Conservation (phyloP, 805 yeast genomes). For the Metschnikowia arizonensis region DNA sequence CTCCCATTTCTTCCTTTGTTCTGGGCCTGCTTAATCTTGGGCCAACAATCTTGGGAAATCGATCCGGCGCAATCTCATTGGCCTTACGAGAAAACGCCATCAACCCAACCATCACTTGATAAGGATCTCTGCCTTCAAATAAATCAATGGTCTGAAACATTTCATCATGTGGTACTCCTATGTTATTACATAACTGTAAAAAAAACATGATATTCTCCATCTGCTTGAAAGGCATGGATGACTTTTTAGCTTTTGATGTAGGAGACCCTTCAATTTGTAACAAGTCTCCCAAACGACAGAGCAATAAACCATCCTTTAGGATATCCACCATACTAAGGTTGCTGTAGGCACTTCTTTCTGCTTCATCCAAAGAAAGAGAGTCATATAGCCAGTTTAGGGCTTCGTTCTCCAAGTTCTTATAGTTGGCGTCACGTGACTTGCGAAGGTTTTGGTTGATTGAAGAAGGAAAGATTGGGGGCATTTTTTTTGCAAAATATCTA, state of each 20-base stretch:
- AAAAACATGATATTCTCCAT: conserved; percentile 85
- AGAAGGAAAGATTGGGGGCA: conserved; percentile 23
- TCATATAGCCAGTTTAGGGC: conserved; percentile 54
- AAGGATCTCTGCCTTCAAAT: conserved; percentile 70
- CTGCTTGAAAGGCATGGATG: conserved; percentile 67
- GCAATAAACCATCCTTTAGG: conserved; percentile 55
- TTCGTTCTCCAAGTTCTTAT: conserved; percentile 35
- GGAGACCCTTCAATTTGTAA: conserved; percentile 27
- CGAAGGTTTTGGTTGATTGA: conserved; percentile 62
- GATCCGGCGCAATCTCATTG: conserved; percentile 34
- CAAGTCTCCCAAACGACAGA: conserved; percentile 33
- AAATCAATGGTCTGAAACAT: conserved; percentile 75
- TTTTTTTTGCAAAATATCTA: not conserved
- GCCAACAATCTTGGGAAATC: conserved; percentile 31
- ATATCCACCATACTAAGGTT: conserved; percentile 39
- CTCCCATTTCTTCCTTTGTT: not conserved
- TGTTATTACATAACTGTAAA: conserved; percentile 52
- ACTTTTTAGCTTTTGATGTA: conserved; percentile 48
- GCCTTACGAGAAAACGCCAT: conserved; percentile 71
- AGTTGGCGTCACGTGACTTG: conserved; percentile 49
- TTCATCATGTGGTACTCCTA: conserved; percentile 79
- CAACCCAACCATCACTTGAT: conserved; percentile 69
- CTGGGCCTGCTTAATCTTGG: conserved; percentile 27
- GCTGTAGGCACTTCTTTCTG: conserved; percentile 10
- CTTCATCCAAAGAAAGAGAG: conserved; percentile 21